Evolutionary conservation across 169 alveolate species (phyloP).

Genomic region (Plasmodium cynomolgi): DNA sequence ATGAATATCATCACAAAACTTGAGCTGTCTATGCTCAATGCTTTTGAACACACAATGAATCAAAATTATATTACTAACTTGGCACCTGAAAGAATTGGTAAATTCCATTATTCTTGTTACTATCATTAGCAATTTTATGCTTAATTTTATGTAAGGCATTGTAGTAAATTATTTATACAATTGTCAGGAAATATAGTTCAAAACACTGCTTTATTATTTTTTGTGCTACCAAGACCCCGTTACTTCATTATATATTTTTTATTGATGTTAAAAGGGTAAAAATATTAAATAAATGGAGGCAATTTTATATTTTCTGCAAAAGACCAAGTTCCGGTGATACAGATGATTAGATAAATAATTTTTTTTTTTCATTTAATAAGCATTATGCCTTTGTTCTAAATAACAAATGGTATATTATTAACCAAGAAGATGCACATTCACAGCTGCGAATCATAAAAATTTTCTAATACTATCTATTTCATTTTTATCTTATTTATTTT

Average conservation of each 20-base stretch:
- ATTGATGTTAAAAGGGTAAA: background rate
- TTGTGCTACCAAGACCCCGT: background rate
- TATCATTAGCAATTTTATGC: background rate
- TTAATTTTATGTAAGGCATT: background rate
- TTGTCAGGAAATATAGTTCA: background rate
- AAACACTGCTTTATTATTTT: background rate
- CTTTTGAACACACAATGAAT: background rate
- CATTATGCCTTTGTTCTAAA: background rate
- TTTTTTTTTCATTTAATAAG: background rate
- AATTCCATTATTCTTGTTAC: background rate
- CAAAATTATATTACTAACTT: background rate
- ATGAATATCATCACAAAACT: background rate
- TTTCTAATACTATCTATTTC: background rate
- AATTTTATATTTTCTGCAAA: background rate
- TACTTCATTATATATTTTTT: background rate
- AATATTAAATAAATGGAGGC: background rate
- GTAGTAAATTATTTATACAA: background rate
- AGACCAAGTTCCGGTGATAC: background rate
- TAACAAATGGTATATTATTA: background rate
- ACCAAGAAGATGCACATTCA: background rate
- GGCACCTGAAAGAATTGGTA: background rate
- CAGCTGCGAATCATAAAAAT: background rate
- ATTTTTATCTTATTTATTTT: background rate
- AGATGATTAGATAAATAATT: background rate
- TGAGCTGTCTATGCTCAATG: background rate